A percentile compares a stretch with the other conserved stretches of the same genome.
Conservation (phyloP, 805 yeast species). For the Metschnikowia cerradonensis region DNA sequence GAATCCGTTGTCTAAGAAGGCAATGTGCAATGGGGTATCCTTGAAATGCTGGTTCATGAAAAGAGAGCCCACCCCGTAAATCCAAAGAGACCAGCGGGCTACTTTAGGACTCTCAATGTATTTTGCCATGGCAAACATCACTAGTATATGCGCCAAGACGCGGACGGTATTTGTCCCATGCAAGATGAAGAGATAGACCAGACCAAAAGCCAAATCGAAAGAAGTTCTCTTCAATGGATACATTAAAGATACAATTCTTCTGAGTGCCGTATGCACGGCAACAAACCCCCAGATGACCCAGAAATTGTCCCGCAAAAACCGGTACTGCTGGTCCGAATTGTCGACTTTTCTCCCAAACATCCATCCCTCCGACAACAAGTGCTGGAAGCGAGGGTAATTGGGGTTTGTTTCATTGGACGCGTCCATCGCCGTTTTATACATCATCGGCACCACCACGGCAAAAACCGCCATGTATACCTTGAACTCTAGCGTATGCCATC, state of each 20-base stretch:
- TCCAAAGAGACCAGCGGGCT: slow-evolving; percentile 58
- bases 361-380: slow-evolving; percentile 79
- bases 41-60: slow-evolving; percentile 73
- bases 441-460: slow-evolving; percentile 68
- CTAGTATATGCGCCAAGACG: slow-evolving; percentile 52
- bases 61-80: slow-evolving; percentile 71
- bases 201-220: slow-evolving; percentile 75
- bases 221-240: slow-evolving; percentile 36
- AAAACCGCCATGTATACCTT: slow-evolving; percentile 61
- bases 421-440: slow-evolving; percentile 77
- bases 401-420: slow-evolving; percentile 74
- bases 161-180: slow-evolving; percentile 77
- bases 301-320: slow-evolving; percentile 81
- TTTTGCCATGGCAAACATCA: slow-evolving; percentile 51
- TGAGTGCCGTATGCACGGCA: slow-evolving; percentile 48
- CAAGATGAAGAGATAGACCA: slow-evolving; percentile 61
- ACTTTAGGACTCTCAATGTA: slow-evolving; percentile 25
- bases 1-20: slow-evolving; percentile 55
- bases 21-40: slow-evolving; percentile 50
- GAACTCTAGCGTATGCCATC: slow-evolving; percentile 80
- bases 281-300: slow-evolving; percentile 56
- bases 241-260: slow-evolving; percentile 31
- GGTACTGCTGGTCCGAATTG: slow-evolving; percentile 85
- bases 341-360: slow-evolving; percentile 85
- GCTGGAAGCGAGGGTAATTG: slow-evolving; percentile 61